Base-by-base conservation (phyloP, 1,284 basidiomycete genomes). In the Malassezia cuniculi region DNA sequence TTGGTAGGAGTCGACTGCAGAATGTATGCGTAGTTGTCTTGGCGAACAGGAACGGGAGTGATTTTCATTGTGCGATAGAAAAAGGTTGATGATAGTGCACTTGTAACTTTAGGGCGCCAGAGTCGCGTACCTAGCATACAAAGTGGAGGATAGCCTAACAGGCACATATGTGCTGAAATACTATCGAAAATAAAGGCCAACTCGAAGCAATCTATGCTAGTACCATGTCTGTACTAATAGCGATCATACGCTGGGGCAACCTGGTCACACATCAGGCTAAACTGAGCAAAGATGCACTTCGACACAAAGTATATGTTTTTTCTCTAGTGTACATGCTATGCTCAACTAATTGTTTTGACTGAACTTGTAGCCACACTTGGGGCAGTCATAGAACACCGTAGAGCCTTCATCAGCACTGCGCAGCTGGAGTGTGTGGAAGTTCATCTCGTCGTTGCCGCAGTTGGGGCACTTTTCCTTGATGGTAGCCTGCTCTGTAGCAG, bases 381-480 rank as follows among this genome's bases (percentile, higher is more conserved):
- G 62, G 34, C 65, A 68, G 26, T 65, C 62, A 49, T 68, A 68
- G 34, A 68, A 68, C 27, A 68, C 59, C 15, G 65, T 68, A 28
- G 55, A 54, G 36, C 69, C 69, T 49, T 70, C 69, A 44, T 70
- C 69, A 8, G 70, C 70, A 20, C 61, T 66, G 17, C 70, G 55
- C 25, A 71, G 47, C 53, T 71, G 70, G 36, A 71, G 60, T n/a
- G 69, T 71, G 48, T 69, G 62, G 54, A 68, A 70, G 38, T 57
- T 57, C 68, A 70, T 67, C 47, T 70, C 66, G 27, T 66, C 59
- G 36, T 66, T 56, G 8, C 84, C 84, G 60, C 90, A 97, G 35
- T 77, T 76, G 1, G 85, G 85, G 65, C 93, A 97, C 69, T 81
- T 82, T 69, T 95, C 90, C 38, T 82, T 79, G 25, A 86, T 83